Percentiles rank a stretch among this genome's conserved stretches.
Conservation (phyloP, 2,329 filamentous ascomycete species). For the Fusarium sp. region DNA sequence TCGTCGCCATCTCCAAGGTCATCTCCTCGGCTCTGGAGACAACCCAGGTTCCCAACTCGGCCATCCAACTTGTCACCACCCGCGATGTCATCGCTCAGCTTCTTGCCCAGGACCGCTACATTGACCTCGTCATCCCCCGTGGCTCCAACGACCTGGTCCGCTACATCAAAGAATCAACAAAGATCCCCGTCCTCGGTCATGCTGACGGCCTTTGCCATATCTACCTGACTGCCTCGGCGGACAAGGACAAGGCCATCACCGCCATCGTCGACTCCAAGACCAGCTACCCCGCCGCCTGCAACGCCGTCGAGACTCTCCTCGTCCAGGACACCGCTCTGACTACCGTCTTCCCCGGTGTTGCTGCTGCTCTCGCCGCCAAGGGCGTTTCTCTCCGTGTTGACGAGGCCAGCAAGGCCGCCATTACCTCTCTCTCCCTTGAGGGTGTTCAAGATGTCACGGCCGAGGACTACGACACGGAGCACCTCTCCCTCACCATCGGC, state of each 20-base stretch:
- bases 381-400: constrained; percentile 90
- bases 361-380: constrained; percentile 76
- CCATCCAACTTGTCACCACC: constrained; percentile 93
- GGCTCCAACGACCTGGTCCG: constrained; percentile 91
- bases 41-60: constrained; percentile 83
- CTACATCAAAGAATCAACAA: constrained; percentile 89
- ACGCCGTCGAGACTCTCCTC: constrained; percentile 90
- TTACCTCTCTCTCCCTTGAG: constrained; percentile 58
- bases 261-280: constrained; percentile 93
- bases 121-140: constrained; percentile 94
- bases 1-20: constrained; percentile 86
- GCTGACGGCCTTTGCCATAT: constrained; percentile 92
- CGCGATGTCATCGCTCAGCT: constrained; percentile 90
- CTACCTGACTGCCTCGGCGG: constrained; percentile 84
- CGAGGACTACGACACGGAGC: constrained; percentile 87
- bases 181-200: constrained; percentile 95
- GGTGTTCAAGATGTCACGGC: constrained; percentile 73
- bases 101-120: constrained; percentile 85
- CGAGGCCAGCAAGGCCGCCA: constrained; percentile 69
- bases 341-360: constrained; percentile 76
- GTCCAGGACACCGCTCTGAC: constrained; percentile 78
- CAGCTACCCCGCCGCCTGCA: constrained; percentile 95
- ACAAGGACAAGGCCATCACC: constrained; percentile 74
- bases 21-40: constrained; percentile 81
- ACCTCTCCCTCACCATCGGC: constrained; percentile 84